phyloP scores from a whole-genome alignment of 2,329 filamentous ascomycete species.

The Sphaerulina vaccinii region DNA sequence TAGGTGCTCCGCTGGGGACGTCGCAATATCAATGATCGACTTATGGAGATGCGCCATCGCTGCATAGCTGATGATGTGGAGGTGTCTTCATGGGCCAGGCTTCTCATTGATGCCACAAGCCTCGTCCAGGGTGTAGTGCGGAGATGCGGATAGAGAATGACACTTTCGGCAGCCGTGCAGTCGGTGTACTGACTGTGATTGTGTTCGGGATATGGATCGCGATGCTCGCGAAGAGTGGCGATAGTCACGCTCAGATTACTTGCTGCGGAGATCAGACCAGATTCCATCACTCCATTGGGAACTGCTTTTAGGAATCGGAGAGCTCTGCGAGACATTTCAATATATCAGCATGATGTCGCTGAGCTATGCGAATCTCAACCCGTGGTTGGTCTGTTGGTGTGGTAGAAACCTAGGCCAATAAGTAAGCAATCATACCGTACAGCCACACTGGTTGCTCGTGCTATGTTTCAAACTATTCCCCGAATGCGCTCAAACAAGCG shows the following conservation, averaged over 20 bases:
- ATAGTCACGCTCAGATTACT: too few relatives aligned
- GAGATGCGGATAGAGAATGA: not conserved
- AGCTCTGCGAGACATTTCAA: too few relatives aligned
- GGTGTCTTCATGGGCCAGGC: not conserved
- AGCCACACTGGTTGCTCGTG: not conserved
- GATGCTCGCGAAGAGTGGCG: too few relatives aligned
- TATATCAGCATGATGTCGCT: too few relatives aligned
- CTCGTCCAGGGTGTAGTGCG: not conserved
- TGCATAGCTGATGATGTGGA: not conserved
- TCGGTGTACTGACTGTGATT: not conserved
- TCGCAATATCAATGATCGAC: not conserved
- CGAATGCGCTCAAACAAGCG: conserved; percentile 6
- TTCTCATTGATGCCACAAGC: not conserved
- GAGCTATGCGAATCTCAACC: not conserved
- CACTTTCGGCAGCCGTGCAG: not conserved
- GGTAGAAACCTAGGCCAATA: too few relatives aligned
- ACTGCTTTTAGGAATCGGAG: too few relatives aligned
- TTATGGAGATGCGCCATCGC: not conserved
- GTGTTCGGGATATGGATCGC: not conserved
- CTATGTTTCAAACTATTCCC: conserved; percentile 4
- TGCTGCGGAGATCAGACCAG: too few relatives aligned
- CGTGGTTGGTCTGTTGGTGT: too few relatives aligned
- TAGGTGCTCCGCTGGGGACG: not conserved
- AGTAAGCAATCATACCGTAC: not conserved
- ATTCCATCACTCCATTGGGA: too few relatives aligned